Conservation (phyloP, 1,284 basidiomycete genomes). For the Melampsora occidentalis region DNA sequence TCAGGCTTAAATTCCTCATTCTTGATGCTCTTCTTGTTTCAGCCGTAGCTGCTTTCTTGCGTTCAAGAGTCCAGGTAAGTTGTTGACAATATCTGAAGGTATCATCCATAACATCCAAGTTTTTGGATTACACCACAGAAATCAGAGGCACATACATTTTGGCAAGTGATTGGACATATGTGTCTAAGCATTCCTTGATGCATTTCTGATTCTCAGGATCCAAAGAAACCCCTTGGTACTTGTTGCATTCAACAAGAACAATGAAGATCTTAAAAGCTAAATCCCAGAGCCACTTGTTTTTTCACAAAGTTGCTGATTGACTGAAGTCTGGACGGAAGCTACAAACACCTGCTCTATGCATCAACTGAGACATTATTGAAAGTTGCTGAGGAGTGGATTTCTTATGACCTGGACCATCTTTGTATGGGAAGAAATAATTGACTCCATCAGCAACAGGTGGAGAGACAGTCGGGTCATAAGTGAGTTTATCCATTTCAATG, state of each 20-base stretch:
- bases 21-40: too few relatives aligned
- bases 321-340: conserved; percentile 39
- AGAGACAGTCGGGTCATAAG: too few relatives aligned
- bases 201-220: not conserved
- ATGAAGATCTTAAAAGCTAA: conserved; percentile 20
- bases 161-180: too few relatives aligned
- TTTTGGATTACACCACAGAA: too few relatives aligned
- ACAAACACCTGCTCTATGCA: conserved; percentile 14
- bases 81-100: too few relatives aligned
- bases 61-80: too few relatives aligned
- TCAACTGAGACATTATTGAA: conserved; percentile 34
- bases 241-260: conserved; percentile 9
- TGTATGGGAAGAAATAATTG: conserved; percentile 27
- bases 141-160: too few relatives aligned
- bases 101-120: too few relatives aligned
- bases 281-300: conserved; percentile 15
- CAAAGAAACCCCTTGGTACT: conserved; percentile 19
- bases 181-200: too few relatives aligned
- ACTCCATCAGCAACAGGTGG: not conserved
- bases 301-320: not conserved
- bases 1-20: too few relatives aligned
- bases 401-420: conserved; percentile 28
- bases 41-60: too few relatives aligned
- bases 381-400: conserved; percentile 20
- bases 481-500: too few relatives aligned